These are phyloP conservation scores for Fusarium verticillioides DNA, from an alignment of 2,329 filamentous ascomycete genomes.

Conservation along the genomic window DNA sequence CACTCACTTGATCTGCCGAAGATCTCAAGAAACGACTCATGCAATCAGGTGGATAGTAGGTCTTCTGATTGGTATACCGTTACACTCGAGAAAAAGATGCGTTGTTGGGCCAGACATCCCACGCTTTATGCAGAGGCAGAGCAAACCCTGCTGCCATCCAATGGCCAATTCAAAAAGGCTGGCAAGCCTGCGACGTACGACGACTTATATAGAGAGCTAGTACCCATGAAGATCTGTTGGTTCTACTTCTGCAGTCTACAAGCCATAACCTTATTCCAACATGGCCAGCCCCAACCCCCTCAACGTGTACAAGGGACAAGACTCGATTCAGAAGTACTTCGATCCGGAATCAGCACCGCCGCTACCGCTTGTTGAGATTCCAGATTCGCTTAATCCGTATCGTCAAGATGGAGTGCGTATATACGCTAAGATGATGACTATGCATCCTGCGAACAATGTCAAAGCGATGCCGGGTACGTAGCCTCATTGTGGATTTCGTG, in stretches of 20 bases:
- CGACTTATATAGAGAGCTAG: slow-evolving; percentile 1
- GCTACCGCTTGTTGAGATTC: slow-evolving; percentile 70
- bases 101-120: slow-evolving; percentile 11
- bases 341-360: slow-evolving; percentile 67
- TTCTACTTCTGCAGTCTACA: not conserved
- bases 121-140: slow-evolving; percentile 1
- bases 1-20: not conserved
- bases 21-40: not conserved
- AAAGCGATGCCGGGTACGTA: slow-evolving; percentile 67
- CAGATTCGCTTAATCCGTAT: slow-evolving; percentile 66
- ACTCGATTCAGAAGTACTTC: slow-evolving; percentile 68
- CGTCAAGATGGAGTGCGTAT: slow-evolving; percentile 68
- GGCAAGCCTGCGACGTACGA: not conserved
- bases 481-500: not conserved
- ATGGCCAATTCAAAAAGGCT: not conserved
- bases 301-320: slow-evolving; percentile 68
- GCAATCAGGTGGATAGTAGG: not conserved
- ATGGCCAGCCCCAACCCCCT: slow-evolving; percentile 47
- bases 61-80: slow-evolving; percentile 6
- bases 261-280: slow-evolving; percentile 6
- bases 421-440: slow-evolving; percentile 74
- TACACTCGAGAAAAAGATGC: not conserved
- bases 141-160: slow-evolving; percentile 1
- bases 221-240: not conserved
- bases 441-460: slow-evolving; percentile 72